Conservation (phyloP, 2,329 filamentous ascomycete genomes). For the Sarocladium oryzae region DNA sequence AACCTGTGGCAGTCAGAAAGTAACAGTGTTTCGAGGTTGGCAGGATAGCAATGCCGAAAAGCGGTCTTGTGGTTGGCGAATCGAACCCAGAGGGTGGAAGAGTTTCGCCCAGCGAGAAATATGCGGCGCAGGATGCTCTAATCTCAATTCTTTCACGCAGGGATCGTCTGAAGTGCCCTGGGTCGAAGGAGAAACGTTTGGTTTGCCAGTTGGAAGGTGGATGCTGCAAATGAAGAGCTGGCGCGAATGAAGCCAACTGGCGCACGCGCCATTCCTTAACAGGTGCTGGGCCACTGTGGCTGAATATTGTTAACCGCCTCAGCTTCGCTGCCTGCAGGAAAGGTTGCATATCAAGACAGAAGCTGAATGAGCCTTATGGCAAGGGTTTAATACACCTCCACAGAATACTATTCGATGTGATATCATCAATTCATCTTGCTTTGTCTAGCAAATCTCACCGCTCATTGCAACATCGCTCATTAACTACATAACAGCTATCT, state of each 20-base stretch:
- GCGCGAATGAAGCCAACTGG: slow-evolving; percentile 9
- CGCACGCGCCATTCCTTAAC: slow-evolving; percentile 6
- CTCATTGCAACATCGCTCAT: too few relatives aligned
- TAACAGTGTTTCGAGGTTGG: neutral
- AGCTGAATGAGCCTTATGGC: neutral
- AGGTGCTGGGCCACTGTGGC: slow-evolving; percentile 4
- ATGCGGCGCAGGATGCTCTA: neutral
- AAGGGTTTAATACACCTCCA: too few relatives aligned
- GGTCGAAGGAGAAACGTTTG: slow-evolving; percentile 4
- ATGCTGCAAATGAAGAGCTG: slow-evolving; percentile 8
- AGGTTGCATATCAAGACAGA: neutral
- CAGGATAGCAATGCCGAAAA: slow-evolving; percentile 1
- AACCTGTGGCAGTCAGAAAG: slow-evolving; percentile 3
- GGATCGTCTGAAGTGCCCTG: neutral
- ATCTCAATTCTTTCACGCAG: slow-evolving; percentile 1
- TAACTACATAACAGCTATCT: neutral
- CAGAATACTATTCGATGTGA: too few relatives aligned
- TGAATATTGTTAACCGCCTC: neutral
- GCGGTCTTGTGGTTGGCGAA: neutral
- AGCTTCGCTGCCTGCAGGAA: neutral
- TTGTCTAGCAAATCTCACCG: too few relatives aligned
- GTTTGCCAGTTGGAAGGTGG: slow-evolving; percentile 4
- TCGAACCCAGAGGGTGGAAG: neutral
- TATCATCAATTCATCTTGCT: too few relatives aligned
- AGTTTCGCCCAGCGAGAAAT: neutral